Conservation (phyloP, 306 rosid genomes). For the Medicago ruthenica region DNA sequence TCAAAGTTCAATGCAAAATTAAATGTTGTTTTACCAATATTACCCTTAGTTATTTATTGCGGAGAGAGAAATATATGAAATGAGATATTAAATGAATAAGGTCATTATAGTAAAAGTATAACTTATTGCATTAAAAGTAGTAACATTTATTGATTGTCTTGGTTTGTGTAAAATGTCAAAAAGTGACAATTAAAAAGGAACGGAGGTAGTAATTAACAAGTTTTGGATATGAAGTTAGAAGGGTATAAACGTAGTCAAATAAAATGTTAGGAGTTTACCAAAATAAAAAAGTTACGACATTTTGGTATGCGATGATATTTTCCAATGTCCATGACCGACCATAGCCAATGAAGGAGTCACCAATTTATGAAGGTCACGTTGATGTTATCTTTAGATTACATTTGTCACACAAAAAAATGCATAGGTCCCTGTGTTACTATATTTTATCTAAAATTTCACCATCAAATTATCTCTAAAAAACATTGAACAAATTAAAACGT, state of each 20-base stretch:
- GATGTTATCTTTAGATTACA: background rate
- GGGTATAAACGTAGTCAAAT: background rate
- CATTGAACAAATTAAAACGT: background rate
- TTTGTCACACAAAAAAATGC: background rate
- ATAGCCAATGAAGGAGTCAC: background rate
- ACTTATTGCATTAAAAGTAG: too few species aligned
- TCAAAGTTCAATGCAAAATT: too few species aligned
- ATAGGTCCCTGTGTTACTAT: background rate
- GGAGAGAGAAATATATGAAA: too few species aligned
- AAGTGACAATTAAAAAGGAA: too few species aligned
- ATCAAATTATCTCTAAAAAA: background rate
- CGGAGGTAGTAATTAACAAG: too few species aligned
- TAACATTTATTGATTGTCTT: too few species aligned
- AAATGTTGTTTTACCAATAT: too few species aligned
- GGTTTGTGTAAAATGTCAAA: too few species aligned
- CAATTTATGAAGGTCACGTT: background rate
- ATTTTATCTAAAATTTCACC: background rate
- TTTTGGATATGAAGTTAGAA: background rate
- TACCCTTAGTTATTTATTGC: too few species aligned
- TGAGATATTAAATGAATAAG: too few species aligned
- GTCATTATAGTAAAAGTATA: too few species aligned
- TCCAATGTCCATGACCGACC: background rate
- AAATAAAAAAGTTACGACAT: background rate
- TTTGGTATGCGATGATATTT: background rate
- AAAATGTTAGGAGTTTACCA: constrained; percentile 1